Percentiles rank a stretch among this genome's conserved stretches.
These are phyloP conservation scores for Phymatotrichopsis omnivora DNA, from an alignment of 2,329 filamentous ascomycete genomes.

Conservation along the genomic window DNA sequence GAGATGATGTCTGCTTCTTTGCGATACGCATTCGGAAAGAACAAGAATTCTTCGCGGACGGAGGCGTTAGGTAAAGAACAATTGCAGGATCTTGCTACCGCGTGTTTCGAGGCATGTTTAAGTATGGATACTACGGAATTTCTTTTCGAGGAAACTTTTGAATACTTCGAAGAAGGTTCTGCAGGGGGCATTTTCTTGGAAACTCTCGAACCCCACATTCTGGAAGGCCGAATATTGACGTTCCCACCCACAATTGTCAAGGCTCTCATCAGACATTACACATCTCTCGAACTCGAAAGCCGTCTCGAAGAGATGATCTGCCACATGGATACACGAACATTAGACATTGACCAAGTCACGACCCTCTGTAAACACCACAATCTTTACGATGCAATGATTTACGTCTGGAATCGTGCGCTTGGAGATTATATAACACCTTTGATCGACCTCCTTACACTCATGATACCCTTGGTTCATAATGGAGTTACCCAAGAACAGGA, in stretches of 20 bases:
- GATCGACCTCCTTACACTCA: slow-evolving; percentile 66
- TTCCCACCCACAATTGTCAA: slow-evolving; percentile 80
- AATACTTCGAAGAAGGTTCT: slow-evolving; percentile 72
- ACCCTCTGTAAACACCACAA: slow-evolving; percentile 81
- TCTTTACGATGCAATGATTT: slow-evolving; percentile 89
- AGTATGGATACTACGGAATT: slow-evolving; percentile 70
- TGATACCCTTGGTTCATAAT: slow-evolving; percentile 49
- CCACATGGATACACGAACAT: slow-evolving; percentile 75
- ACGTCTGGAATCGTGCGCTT: slow-evolving; percentile 91
- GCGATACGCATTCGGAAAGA: slow-evolving; percentile 71
- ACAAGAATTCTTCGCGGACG: slow-evolving; percentile 37
- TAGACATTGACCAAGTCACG: slow-evolving; percentile 91
- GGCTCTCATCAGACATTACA: slow-evolving; percentile 71
- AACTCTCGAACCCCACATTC: slow-evolving; percentile 75
- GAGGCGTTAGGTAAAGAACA: slow-evolving; percentile 37
- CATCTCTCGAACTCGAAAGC: slow-evolving; percentile 61
- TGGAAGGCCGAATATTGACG: slow-evolving; percentile 62
- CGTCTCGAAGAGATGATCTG: slow-evolving; percentile 90
- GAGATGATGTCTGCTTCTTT: slow-evolving; percentile 91
- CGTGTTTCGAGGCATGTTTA: slow-evolving; percentile 73
- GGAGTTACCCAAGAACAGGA: slow-evolving; percentile 46
- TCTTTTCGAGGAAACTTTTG: slow-evolving; percentile 81
- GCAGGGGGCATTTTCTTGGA: slow-evolving; percentile 72
- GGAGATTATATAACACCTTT: slow-evolving; percentile 84
- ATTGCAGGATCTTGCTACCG: slow-evolving; percentile 67